These are phyloP conservation scores for Tetradesmus lagerheimii DNA, from an alignment of 139 green algal genomes.

Conservation along the genomic window DNA sequence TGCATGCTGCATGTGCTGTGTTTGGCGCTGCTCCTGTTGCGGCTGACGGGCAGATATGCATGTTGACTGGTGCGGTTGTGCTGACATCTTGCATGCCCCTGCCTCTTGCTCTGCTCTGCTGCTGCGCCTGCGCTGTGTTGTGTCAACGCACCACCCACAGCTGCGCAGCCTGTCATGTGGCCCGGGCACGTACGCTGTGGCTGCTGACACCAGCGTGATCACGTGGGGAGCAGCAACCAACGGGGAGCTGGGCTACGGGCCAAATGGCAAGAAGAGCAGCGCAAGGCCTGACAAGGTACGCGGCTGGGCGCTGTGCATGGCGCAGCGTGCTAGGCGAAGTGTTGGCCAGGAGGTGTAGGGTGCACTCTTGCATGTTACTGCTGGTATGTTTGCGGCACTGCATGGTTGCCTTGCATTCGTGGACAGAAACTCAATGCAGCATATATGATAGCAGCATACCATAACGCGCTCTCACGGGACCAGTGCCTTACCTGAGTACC, in stretches of 20 bases:
- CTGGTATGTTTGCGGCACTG: neutral
- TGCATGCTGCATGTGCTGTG: no score
- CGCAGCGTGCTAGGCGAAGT: no score
- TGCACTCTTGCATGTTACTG: no score
- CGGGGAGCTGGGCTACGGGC: conserved; percentile 93
- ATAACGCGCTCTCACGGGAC: neutral
- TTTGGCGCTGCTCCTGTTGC: no score
- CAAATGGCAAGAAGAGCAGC: conserved; percentile 89
- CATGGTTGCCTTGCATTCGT: neutral
- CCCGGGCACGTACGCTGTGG: conserved; percentile 80
- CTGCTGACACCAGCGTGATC: conserved; percentile 83
- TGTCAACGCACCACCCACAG: neutral
- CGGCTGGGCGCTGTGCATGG: no score
- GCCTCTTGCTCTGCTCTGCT: neutral
- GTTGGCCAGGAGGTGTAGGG: neutral
- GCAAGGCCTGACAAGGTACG: conserved; percentile 90
- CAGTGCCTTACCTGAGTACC: neutral
- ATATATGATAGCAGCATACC: neutral
- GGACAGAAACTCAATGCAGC: no score
- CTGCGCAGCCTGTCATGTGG: conserved; percentile 86
- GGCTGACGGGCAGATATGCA: no score
- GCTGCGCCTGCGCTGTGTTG: neutral
- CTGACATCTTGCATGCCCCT: neutral
- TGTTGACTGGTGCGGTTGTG: neutral
- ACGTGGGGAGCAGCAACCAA: conserved; percentile 89